A percentile compares a stretch with the other conserved stretches of the same genome.
Conservation (phyloP, 1,284 basidiomycete genomes). For the Rhodotorula glutinis region DNA sequence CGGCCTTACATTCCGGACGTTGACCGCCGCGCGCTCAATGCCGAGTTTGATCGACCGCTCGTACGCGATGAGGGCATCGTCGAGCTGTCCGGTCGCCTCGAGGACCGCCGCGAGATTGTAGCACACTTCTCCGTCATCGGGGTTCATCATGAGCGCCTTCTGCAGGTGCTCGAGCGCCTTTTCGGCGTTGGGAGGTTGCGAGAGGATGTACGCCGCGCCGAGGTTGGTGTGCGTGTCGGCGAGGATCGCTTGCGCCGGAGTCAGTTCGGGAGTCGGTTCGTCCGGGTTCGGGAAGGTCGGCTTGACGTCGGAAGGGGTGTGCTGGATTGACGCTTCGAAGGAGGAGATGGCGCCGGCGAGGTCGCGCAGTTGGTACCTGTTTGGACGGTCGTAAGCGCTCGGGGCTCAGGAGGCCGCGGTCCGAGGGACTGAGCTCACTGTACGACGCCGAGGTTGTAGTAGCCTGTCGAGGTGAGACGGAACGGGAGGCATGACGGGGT, state of each 20-base stretch:
- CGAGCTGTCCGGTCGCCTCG: constrained; percentile 34
- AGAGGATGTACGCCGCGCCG: constrained; percentile 39
- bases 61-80: constrained; percentile 38
- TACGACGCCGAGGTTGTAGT: constrained; percentile 42
- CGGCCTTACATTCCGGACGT: constrained; percentile 32
- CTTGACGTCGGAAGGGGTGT: constrained; percentile 18
- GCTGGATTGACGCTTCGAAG: constrained; percentile 28
- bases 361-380: constrained; percentile 31
- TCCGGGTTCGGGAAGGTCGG: constrained; percentile 12
- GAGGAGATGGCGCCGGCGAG: constrained; percentile 31
- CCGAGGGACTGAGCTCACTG: constrained; percentile 14
- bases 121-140: constrained; percentile 40
- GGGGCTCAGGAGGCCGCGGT: neutral
- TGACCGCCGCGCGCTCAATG: constrained; percentile 29
- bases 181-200: constrained; percentile 30
- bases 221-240: constrained; percentile 40
- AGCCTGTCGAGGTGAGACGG: constrained; percentile 3
- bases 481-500: neutral
- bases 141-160: constrained; percentile 37
- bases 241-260: constrained; percentile 31
- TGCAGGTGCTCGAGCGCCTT: constrained; percentile 38
- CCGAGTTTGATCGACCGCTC: constrained; percentile 31
- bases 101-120: constrained; percentile 38
- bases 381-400: neutral
- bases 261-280: constrained; percentile 17